Evolutionary conservation across 805 yeast genomes (phyloP).

Genomic region (Hanseniaspora mollemarum): DNA sequence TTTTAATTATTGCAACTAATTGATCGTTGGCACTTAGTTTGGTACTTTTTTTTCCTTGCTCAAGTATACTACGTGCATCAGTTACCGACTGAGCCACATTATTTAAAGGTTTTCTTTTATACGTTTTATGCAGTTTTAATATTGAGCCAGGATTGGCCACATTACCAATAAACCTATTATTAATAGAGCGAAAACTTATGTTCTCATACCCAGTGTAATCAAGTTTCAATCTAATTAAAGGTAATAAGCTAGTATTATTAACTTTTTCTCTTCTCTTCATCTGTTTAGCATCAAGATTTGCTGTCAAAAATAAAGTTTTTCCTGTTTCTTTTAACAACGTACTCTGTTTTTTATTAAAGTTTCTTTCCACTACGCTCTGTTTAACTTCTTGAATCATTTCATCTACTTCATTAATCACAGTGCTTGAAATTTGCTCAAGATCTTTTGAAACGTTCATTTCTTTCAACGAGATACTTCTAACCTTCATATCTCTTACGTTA

Average conservation of each 20-base stretch:
- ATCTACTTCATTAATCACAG: constrained; percentile 59
- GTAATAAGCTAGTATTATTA: constrained; percentile 32
- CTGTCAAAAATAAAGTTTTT: background rate
- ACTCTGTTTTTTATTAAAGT: background rate
- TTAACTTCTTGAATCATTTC: constrained; percentile 50
- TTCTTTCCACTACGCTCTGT: constrained; percentile 16
- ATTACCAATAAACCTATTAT: constrained; percentile 77
- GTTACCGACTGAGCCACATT: background rate
- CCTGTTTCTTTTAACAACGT: too few relatives aligned
- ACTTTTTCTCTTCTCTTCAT: constrained; percentile 28
- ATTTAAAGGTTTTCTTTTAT: constrained; percentile 21
- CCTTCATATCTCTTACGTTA: constrained; percentile 71
- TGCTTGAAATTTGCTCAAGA: constrained; percentile 44
- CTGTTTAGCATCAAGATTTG: background rate
- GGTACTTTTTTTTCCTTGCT: constrained; percentile 14
- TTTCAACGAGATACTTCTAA: constrained; percentile 52
- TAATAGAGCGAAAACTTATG: constrained; percentile 65
- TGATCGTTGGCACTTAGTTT: constrained; percentile 11
- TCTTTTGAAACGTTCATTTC: constrained; percentile 48
- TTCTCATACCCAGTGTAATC: constrained; percentile 58
- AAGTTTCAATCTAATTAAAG: constrained; percentile 68
- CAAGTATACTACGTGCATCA: constrained; percentile 5
- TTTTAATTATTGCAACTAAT: constrained; percentile 1
- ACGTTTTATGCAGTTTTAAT: constrained; percentile 53
- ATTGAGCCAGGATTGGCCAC: constrained; percentile 90